Conservation (phyloP, 495 filamentous ascomycete genomes). For the Coniosporium apollinis region DNA sequence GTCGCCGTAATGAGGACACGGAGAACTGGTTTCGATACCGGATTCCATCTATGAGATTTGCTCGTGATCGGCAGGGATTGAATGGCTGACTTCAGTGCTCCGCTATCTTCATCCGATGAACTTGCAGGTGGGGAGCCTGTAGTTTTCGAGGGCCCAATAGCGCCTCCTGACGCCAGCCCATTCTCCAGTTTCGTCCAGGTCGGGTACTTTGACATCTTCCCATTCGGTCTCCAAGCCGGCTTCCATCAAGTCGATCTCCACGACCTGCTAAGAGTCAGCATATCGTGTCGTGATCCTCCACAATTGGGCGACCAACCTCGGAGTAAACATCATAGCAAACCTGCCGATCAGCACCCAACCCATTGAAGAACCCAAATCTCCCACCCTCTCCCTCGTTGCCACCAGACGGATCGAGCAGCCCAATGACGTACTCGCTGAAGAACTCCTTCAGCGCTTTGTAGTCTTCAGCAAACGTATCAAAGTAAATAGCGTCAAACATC, state of each 20-base stretch:
- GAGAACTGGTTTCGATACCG: not conserved
- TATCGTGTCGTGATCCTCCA: too few species aligned
- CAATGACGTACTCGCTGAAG: slow-evolving; percentile 74
- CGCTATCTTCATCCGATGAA: slow-evolving; percentile 16
- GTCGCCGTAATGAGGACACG: not conserved
- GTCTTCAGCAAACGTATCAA: slow-evolving; percentile 92
- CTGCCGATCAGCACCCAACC: slow-evolving; percentile 78
- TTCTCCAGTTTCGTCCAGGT: slow-evolving; percentile 36
- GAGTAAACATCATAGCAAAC: slow-evolving; percentile 93
- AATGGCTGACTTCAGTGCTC: slow-evolving; percentile 2
- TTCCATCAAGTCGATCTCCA: slow-evolving; percentile 82
- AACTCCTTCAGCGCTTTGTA: slow-evolving; percentile 74
- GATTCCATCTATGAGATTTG: too few species aligned
- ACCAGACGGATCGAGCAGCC: slow-evolving; percentile 42
- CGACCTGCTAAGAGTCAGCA: slow-evolving; percentile 34
- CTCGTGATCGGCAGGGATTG: slow-evolving; percentile 1
- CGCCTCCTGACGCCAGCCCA: slow-evolving; percentile 77
- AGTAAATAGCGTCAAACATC: slow-evolving; percentile 85
- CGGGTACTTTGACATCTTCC: slow-evolving; percentile 58
- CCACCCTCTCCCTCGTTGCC: slow-evolving; percentile 28
- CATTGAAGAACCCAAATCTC: slow-evolving; percentile 87
- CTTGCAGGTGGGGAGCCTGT: slow-evolving; percentile 43
- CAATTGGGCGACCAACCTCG: slow-evolving; percentile 34
- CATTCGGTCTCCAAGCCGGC: slow-evolving; percentile 83
- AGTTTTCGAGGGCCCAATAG: slow-evolving; percentile 75